phyloP scores from a whole-genome alignment of 441 rosid species.

The Gossypium gossypioides region DNA sequence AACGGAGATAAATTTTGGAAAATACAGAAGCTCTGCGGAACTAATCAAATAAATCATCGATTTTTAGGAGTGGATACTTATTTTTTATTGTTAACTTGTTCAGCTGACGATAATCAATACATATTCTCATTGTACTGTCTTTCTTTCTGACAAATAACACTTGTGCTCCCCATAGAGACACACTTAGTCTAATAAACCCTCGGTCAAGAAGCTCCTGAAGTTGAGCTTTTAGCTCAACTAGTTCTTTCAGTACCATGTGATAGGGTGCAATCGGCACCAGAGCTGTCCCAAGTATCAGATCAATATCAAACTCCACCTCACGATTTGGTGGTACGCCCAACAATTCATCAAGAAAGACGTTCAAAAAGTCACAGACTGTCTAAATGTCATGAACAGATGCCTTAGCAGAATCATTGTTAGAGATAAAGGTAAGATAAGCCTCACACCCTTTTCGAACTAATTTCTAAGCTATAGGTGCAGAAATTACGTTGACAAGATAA shows the following conservation, averaged over 20 bases:
- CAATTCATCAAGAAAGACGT: neutral
- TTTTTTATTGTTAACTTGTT: neutral
- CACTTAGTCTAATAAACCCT: neutral
- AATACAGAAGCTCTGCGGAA: neutral
- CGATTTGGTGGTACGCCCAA: rapidly evolving
- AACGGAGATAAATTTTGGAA: neutral
- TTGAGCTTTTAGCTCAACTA: neutral
- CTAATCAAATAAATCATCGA: neutral
- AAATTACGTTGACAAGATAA: too few species aligned
- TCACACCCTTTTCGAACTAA: neutral
- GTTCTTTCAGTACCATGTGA: neutral
- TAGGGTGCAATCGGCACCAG: neutral
- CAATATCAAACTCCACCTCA: neutral
- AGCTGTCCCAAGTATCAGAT: neutral
- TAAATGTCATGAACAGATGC: too few species aligned
- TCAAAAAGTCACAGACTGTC: too few species aligned
- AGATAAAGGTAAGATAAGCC: neutral
- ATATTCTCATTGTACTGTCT: neutral
- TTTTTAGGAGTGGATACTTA: neutral
- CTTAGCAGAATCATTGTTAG: neutral
- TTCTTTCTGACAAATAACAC: too few species aligned
- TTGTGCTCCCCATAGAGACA: neutral
- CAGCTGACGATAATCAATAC: neutral
- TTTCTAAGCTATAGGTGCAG: neutral
- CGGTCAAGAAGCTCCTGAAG: neutral